A percentile compares a stretch with the other conserved stretches of the same genome.
These are phyloP conservation scores for Phlyctochytrium bullatum DNA, from an alignment of 192 early-diverging fungal species.

Conservation along the genomic window DNA sequence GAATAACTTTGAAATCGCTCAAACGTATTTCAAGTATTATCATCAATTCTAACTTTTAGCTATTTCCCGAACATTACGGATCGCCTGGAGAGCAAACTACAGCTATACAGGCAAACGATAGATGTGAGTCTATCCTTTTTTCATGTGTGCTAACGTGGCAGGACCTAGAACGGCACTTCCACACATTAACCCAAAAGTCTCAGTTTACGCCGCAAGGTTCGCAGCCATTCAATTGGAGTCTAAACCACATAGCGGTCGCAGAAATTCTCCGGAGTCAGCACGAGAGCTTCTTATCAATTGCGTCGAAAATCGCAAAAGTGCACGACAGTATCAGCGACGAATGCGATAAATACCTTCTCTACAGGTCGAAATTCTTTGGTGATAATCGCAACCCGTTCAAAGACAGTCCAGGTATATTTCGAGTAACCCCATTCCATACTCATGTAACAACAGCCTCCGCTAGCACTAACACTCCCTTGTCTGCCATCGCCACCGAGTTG, in stretches of 20 bases:
- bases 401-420: neutral
- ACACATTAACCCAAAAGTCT: constrained; percentile 8
- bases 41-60: constrained; percentile 3
- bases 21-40: neutral
- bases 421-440: neutral
- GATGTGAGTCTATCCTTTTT: constrained; percentile 22
- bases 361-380: constrained; percentile 29
- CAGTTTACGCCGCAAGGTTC: constrained; percentile 21
- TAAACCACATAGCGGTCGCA: constrained; percentile 19
- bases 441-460: neutral
- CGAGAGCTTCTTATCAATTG: constrained; percentile 32
- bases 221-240: too few species aligned
- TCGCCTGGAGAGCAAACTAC: constrained; percentile 32
- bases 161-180: constrained; percentile 24
- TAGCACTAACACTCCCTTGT: neutral
- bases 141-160: constrained; percentile 1
- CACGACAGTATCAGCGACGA: constrained; percentile 30
- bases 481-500: neutral
- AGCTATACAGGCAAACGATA: constrained; percentile 37
- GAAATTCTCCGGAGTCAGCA: constrained; percentile 30
- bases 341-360: constrained; percentile 16
- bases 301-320: constrained; percentile 23
- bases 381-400: constrained; percentile 19
- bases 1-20: neutral
- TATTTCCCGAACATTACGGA: constrained; percentile 39